Evolutionary conservation across 495 filamentous ascomycete genomes (phyloP).

Genomic region (Aspergillus heteromorphus): DNA sequence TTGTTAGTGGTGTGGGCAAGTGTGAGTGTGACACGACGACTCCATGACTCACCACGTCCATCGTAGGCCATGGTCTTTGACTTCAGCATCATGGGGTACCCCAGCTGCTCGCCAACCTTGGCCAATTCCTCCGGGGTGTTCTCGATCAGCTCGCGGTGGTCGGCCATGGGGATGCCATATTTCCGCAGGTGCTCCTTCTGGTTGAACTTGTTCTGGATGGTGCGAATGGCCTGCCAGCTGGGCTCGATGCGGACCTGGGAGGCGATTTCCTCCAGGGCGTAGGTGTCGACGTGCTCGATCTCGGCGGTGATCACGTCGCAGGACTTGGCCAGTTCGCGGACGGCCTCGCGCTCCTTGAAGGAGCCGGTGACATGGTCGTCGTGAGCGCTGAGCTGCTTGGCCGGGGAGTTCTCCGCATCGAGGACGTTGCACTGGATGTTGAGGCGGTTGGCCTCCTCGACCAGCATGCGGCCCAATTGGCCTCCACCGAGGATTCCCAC

Average conservation of each 20-base stretch:
- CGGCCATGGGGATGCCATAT: slow-evolving; percentile 64
- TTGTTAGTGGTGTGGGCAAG: not conserved
- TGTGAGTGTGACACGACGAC: not conserved
- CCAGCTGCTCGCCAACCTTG: slow-evolving; percentile 58
- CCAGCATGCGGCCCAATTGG: slow-evolving; percentile 93
- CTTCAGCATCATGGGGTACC: slow-evolving; percentile 93
- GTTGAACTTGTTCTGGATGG: slow-evolving; percentile 92
- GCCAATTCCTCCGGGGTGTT: slow-evolving; percentile 53
- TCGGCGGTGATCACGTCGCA: slow-evolving; percentile 92
- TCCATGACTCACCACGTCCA: slow-evolving; percentile 57
- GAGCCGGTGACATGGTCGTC: slow-evolving; percentile 73
- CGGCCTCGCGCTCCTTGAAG: slow-evolving; percentile 71
- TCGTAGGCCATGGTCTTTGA: slow-evolving; percentile 91
- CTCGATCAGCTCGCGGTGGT: slow-evolving; percentile 56
- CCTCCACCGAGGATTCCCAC: slow-evolving; percentile 71
- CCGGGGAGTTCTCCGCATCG: slow-evolving; percentile 73
- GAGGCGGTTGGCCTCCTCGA: slow-evolving; percentile 80
- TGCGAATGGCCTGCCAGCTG: slow-evolving; percentile 80
- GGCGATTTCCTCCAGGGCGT: slow-evolving; percentile 81
- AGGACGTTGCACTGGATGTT: slow-evolving; percentile 77
- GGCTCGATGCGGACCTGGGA: slow-evolving; percentile 67
- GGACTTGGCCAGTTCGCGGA: slow-evolving; percentile 67
- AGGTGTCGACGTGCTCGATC: slow-evolving; percentile 94
- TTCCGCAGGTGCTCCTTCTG: slow-evolving; percentile 78
- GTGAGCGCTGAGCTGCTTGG: slow-evolving; percentile 83